Conservation (phyloP, 2,329 filamentous ascomycete genomes). For the Aspergillus proliferans region DNA sequence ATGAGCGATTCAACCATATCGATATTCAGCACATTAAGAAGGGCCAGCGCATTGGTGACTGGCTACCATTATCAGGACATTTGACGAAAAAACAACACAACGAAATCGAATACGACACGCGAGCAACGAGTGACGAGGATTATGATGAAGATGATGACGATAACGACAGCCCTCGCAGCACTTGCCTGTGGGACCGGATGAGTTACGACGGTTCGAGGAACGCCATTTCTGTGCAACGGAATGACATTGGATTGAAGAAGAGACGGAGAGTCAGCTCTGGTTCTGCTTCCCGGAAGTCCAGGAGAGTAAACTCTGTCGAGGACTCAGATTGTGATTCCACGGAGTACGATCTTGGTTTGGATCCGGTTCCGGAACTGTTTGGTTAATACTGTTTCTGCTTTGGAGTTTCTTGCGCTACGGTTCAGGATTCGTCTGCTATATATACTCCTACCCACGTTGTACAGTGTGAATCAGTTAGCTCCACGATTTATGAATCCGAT, state of each 20-base stretch:
- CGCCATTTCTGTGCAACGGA: no score
- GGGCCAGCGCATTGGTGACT: conserved; percentile 28
- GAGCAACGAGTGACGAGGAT: not conserved
- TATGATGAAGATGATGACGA: not conserved
- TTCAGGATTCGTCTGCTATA: no score
- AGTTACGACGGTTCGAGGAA: not conserved
- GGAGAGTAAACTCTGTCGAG: not conserved
- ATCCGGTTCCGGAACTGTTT: no score
- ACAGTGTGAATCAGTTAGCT: no score
- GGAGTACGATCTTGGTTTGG: no score
- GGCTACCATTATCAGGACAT: conserved; percentile 25
- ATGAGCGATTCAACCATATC: conserved; percentile 65
- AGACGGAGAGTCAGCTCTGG: not conserved
- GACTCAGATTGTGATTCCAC: no score
- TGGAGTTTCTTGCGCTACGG: no score
- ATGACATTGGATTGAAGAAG: no score
- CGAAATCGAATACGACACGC: not conserved
- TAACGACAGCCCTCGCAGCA: not conserved
- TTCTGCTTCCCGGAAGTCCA: not conserved
- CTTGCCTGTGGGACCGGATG: not conserved
- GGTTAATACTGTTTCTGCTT: no score
- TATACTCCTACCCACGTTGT: no score
- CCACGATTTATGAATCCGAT: no score
- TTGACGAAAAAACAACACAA: conserved; percentile 11
- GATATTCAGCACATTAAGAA: conserved; percentile 49